phyloP scores from a whole-genome alignment of 345 rosid genomes.

The Leavenworthia alabamica region DNA sequence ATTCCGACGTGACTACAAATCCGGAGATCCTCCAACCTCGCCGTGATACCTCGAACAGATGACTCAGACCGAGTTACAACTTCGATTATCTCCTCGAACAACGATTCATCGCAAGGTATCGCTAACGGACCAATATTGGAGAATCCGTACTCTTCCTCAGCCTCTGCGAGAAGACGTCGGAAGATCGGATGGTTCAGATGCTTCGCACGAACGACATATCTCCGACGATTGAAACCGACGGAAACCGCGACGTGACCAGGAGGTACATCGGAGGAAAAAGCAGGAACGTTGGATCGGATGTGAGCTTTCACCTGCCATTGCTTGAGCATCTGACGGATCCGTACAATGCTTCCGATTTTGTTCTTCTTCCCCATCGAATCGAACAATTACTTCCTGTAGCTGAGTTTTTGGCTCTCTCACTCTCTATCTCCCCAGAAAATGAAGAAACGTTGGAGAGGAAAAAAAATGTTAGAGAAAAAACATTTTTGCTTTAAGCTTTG shows the following conservation, averaged over 20 bases:
- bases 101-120: constrained; percentile 74
- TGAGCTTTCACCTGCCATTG: constrained; percentile 71
- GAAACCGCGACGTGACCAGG: constrained; percentile 76
- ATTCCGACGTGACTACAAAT: constrained; percentile 51
- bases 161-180: constrained; percentile 47
- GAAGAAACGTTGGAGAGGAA: constrained; percentile 6
- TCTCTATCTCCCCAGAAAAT: too few species aligned
- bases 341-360: constrained; percentile 61
- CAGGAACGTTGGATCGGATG: constrained; percentile 11
- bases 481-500: constrained; percentile 16
- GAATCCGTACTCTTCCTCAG: constrained; percentile 93
- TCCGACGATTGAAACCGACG: constrained; percentile 48
- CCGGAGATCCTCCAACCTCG: constrained; percentile 41
- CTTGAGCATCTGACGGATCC: constrained; percentile 73
- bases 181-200: constrained; percentile 84
- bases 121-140: constrained; percentile 54
- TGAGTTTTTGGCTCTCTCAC: background rate
- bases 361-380: constrained; percentile 39
- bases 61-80: constrained; percentile 40
- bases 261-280: constrained; percentile 48
- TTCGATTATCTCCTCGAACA: constrained; percentile 65
- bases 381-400: background rate
- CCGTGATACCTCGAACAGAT: constrained; percentile 15
- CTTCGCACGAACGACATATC: constrained; percentile 68
- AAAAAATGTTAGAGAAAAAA: constrained; percentile 8